Conservation (phyloP, 106 monocot species). For the Allium fistulosum region DNA sequence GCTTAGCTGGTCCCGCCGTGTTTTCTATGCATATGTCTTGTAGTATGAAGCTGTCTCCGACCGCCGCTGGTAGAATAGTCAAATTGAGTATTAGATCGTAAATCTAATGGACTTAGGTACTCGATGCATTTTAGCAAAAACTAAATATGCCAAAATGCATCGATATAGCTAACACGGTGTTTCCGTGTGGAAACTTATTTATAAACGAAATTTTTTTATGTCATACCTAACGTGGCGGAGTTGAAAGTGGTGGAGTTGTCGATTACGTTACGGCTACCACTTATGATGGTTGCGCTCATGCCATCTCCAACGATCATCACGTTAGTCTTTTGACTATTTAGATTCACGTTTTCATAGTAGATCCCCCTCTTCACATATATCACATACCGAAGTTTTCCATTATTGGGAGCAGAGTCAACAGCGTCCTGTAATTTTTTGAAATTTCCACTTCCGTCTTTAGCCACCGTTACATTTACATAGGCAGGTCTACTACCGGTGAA, state of each 20-base stretch:
- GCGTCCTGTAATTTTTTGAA: slow-evolving; percentile 6
- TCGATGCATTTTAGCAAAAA: no score
- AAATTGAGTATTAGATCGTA: no score
- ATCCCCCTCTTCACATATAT: slow-evolving; percentile 17
- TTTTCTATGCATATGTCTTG: slow-evolving; percentile 13
- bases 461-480: slow-evolving; percentile 13
- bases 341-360: slow-evolving; percentile 8
- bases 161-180: no score
- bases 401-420: slow-evolving; percentile 9
- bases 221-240: slow-evolving; percentile 9
- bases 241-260: slow-evolving; percentile 11
- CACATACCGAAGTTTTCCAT: slow-evolving; percentile 1
- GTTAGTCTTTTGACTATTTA: slow-evolving; percentile 13
- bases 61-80: no score
- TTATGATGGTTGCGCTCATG: slow-evolving; percentile 13
- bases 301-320: slow-evolving; percentile 23
- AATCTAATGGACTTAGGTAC: no score
- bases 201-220: no score
- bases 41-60: no score
- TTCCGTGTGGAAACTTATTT: no score
- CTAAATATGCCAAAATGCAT: no score
- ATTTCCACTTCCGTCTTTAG: slow-evolving; percentile 14
- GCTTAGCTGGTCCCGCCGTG: slow-evolving; percentile 57
- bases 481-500: neutral
- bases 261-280: slow-evolving; percentile 2